phyloP scores from a whole-genome alignment of 2,329 filamentous ascomycete species.

The Aschersonia sp. region DNA sequence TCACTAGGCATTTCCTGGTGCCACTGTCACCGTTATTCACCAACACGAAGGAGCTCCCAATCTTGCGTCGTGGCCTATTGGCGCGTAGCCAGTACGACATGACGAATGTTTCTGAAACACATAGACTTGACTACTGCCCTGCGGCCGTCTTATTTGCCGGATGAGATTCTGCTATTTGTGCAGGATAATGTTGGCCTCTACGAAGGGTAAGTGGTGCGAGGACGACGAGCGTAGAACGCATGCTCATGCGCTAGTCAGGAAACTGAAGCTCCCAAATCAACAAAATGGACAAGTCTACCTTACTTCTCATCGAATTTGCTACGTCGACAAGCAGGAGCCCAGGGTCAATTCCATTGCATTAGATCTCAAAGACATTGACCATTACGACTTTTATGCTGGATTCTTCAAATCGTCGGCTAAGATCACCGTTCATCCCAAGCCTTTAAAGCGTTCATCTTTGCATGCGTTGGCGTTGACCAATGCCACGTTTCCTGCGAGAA shows the following conservation, averaged over 20 bases:
- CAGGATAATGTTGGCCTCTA: constrained; percentile 96
- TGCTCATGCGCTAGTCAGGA: constrained; percentile 37
- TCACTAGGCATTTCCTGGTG: not conserved
- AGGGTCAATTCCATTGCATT: constrained; percentile 72
- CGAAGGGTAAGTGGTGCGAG: constrained; percentile 58
- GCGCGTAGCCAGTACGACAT: constrained; percentile 21
- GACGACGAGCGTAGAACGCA: not conserved
- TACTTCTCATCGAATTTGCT: constrained; percentile 90
- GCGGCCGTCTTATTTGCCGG: constrained; percentile 78
- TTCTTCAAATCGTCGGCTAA: constrained; percentile 94
- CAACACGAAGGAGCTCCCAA: not conserved
- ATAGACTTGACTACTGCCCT: constrained; percentile 93
- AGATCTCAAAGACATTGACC: constrained; percentile 81
- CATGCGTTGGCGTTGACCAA: constrained; percentile 36
- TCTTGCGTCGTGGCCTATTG: not conserved
- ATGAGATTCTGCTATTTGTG: constrained; percentile 90
- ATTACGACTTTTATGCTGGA: constrained; percentile 80
- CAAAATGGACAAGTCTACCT: constrained; percentile 95
- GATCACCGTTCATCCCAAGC: constrained; percentile 76
- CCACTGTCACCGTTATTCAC: not conserved
- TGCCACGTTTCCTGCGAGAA: constrained; percentile 30
- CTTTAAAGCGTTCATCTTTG: constrained; percentile 49
- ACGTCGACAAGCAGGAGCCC: constrained; percentile 79
- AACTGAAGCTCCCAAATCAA: constrained; percentile 86
- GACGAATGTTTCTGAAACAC: constrained; percentile 93